Evolutionary conservation across 1,284 basidiomycete genomes (phyloP).

Genomic region (Cryptococcus jaspeensis): DNA sequence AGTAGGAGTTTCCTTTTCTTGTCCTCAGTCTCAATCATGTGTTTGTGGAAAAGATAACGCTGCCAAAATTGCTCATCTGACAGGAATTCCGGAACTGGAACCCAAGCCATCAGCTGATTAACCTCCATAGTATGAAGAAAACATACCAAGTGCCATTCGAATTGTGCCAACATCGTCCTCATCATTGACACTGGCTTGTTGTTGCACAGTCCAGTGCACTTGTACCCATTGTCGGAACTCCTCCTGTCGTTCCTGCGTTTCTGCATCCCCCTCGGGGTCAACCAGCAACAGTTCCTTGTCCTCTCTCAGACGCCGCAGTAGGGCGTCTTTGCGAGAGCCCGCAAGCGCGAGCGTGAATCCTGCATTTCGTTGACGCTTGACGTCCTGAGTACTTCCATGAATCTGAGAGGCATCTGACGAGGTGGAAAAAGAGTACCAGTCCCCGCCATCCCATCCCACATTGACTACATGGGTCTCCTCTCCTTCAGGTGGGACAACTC

Average conservation of each 20-base stretch:
- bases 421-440: constrained; percentile 65
- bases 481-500: constrained; percentile 78
- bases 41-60: constrained; percentile 84
- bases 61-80: constrained; percentile 77
- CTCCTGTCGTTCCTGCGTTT: constrained; percentile 54
- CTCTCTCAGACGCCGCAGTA: constrained; percentile 69
- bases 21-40: constrained; percentile 81
- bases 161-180: constrained; percentile 60
- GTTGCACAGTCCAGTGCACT: constrained; percentile 55
- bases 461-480: constrained; percentile 50
- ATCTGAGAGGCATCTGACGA: constrained; percentile 3
- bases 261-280: constrained; percentile 67
- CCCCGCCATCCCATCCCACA: constrained; percentile 74
- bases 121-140: constrained; percentile 33
- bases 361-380: not conserved
- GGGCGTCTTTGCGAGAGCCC: constrained; percentile 64
- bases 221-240: constrained; percentile 65
- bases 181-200: constrained; percentile 48
- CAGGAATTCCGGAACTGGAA: constrained; percentile 68
- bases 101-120: not conserved
- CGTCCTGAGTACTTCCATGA: too few relatives aligned
- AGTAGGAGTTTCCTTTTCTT: constrained; percentile 75
- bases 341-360: constrained; percentile 28
- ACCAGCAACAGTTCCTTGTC: constrained; percentile 73
- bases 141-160: constrained; percentile 59